Percentiles rank a stretch among this genome's conserved stretches.
Evolutionary conservation across 768 basidiomycete genomes (phyloP).

Genomic region (Tephrocybe sp.): DNA sequence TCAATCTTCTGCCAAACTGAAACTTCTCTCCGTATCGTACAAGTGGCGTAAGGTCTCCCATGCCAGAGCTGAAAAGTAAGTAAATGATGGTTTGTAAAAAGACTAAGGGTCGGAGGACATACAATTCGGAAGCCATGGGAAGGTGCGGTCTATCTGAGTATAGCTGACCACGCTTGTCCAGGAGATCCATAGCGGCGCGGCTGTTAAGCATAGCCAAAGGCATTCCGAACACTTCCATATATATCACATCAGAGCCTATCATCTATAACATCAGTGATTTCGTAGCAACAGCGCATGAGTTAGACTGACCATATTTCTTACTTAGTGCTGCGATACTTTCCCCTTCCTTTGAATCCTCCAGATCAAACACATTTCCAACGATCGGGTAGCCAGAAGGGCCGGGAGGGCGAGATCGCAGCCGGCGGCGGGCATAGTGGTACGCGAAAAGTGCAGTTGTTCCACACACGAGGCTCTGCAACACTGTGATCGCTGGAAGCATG

Average conservation of each 20-base stretch:
- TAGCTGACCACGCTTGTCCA: constrained; percentile 18
- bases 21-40: constrained; percentile 18
- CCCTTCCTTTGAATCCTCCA: constrained; percentile 8
- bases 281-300: not conserved
- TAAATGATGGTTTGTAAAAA: not conserved
- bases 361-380: constrained; percentile 11
- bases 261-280: not conserved
- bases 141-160: constrained; percentile 19
- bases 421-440: constrained; percentile 11
- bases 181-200: constrained; percentile 16
- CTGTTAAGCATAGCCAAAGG: constrained; percentile 16
- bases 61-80: constrained; percentile 12
- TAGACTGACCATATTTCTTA: constrained; percentile 6
- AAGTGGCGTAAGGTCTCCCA: constrained; percentile 20
- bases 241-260: constrained; percentile 8
- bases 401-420: constrained; percentile 11
- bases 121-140: constrained; percentile 20
- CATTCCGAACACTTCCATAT: constrained; percentile 14
- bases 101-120: not conserved
- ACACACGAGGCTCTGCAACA: constrained; percentile 1
- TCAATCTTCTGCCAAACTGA: constrained; percentile 17
- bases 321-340: constrained; percentile 7
- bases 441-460: not conserved
- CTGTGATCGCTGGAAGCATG: no score
- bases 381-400: constrained; percentile 12